Evolutionary conservation across 2,329 filamentous ascomycete species (phyloP), one percentile per base, ranked within the genome.

Genomic region (Colletotrichum magnum): DNA sequence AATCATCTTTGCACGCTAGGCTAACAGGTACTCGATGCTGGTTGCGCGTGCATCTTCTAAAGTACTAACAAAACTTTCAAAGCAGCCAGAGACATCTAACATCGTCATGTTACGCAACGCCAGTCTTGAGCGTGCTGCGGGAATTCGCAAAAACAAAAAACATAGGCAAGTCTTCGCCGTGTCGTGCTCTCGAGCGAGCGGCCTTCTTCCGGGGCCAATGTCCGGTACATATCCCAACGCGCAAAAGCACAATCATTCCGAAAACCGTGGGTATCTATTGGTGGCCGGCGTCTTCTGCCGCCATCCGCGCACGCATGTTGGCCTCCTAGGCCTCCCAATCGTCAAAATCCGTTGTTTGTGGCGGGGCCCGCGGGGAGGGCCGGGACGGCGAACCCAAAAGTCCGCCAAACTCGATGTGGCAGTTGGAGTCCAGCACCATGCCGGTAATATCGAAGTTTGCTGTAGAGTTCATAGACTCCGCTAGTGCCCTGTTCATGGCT

Each of bases 401-500:
- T 43, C 65, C 67, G 26, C 67, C 67, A n/a, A 69, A 69, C 10
- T 69, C 67, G 21, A 69, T 50, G 24, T 66, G 57, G 43, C 57
- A 61, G 57, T 41, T 60, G 15, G 63, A 54, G 41, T 66, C 63
- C 39, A 66, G 26, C 12, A 61, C 57, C 67, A 69, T 69, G 24
- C 45, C 61, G 43, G 62, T 56, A 15, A 69, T 66, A 24, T 69
- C 67, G 24, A 69, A 69, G 45, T 58, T 67, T 10, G 64, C 51
- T 28, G 56, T 56, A 32, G 56, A 32, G 9, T 66, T 57, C 45
- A 69, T 57, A 7, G 67, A 61, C 62, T 69, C 67, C 3, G 67
- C 67, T 43, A 69, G 45, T 18, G 67, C 67, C 56, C 67, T 62
- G 26, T 69, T 69, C 67, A 69, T 69, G 24, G 67, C 67, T 50